Evolutionary conservation across 305 asterid genomes (phyloP).

Genomic region (Fraxinus paxiana): DNA sequence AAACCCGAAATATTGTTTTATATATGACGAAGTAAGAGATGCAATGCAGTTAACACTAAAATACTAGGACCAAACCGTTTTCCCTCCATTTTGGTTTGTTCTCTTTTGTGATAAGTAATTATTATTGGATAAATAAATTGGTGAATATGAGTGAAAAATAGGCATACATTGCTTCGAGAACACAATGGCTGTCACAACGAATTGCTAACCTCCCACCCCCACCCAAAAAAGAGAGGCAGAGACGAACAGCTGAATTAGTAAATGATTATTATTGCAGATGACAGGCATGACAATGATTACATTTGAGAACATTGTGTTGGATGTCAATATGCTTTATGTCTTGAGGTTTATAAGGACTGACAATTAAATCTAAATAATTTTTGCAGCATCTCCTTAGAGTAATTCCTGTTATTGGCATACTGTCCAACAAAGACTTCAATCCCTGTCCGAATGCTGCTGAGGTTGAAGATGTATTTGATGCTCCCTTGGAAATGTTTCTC

Average conservation of each 20-base stretch:
- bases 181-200: background rate
- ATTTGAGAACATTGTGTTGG: background rate
- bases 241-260: background rate
- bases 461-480: constrained; percentile 82
- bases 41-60: background rate
- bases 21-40: background rate
- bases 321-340: background rate
- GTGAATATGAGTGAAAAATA: background rate
- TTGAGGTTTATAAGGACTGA: background rate
- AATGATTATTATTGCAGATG: background rate
- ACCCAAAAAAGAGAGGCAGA: background rate
- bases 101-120: background rate
- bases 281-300: background rate
- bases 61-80: background rate
- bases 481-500: constrained; percentile 96
- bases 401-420: constrained; percentile 86
- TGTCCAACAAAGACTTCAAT: constrained; percentile 56
- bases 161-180: background rate
- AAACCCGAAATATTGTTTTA: background rate
- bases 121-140: background rate
- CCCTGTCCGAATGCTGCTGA: constrained; percentile 72
- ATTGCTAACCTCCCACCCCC: background rate
- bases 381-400: constrained; percentile 89
- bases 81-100: background rate
- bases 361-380: background rate